phyloP scores from a whole-genome alignment of 2,329 filamentous ascomycete species.

The Thelonectria blattea region DNA sequence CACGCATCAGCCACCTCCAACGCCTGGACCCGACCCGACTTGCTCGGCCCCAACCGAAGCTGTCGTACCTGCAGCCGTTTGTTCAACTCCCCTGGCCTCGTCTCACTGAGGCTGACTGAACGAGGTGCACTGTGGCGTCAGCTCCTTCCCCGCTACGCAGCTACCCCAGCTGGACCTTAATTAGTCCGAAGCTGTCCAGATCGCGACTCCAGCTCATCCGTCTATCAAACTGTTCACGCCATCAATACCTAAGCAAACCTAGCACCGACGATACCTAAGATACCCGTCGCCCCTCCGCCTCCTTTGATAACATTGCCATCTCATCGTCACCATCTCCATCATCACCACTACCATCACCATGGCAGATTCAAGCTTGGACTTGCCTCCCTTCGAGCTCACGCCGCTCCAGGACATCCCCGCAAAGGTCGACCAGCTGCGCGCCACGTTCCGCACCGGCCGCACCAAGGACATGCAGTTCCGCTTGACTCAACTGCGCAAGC shows the following conservation, averaged over 20 bases:
- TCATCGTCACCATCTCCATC: no score
- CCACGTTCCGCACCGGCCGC: slow-evolving; percentile 77
- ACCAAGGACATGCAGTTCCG: slow-evolving; percentile 85
- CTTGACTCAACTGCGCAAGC: slow-evolving; percentile 84
- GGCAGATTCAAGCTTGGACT: slow-evolving; percentile 48
- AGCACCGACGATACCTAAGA: no score
- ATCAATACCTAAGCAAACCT: no score
- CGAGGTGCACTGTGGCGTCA: neutral
- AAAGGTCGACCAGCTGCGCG: slow-evolving; percentile 65
- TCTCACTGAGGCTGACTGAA: neutral
- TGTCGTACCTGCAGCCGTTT: neutral
- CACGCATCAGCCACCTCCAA: no score
- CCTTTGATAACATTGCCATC: neutral
- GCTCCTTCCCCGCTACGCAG: no score
- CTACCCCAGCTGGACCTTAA: no score
- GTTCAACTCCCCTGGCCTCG: neutral
- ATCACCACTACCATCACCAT: slow-evolving; percentile 22
- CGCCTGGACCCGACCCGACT: no score
- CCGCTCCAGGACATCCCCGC: slow-evolving; percentile 69
- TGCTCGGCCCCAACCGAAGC: no score
- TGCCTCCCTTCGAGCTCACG: slow-evolving; percentile 64
- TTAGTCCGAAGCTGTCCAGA: neutral
- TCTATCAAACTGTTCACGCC: no score
- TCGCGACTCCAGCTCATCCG: neutral
- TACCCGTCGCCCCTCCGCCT: no score